A percentile compares a stretch with the other conserved stretches of the same genome.
These are phyloP conservation scores for Takashimella koratensis DNA, from an alignment of 1,284 basidiomycete genomes.

Conservation along the genomic window DNA sequence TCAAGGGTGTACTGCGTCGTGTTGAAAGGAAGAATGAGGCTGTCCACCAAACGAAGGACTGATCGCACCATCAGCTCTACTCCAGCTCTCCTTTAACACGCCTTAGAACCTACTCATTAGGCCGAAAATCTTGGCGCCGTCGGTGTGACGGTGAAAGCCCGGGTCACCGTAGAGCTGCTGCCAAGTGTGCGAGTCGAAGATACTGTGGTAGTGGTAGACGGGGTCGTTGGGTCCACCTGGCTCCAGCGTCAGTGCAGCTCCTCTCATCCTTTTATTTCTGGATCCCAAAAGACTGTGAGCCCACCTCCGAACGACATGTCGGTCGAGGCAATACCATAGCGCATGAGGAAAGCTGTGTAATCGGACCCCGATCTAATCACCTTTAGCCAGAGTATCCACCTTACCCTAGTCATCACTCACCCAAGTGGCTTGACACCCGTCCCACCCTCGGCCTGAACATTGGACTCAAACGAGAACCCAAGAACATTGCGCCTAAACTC, in stretches of 20 bases:
- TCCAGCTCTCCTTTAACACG: neutral
- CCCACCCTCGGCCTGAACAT: conserved; percentile 5
- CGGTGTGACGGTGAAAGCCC: conserved; percentile 67
- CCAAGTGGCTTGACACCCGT: conserved; percentile 13
- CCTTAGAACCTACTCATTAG: conserved; percentile 45
- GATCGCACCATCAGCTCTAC: neutral
- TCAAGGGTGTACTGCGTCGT: conserved; percentile 70
- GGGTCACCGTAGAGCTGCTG: conserved; percentile 67
- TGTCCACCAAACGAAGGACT: conserved; percentile 61
- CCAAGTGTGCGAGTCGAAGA: conserved; percentile 74
- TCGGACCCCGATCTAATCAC: conserved; percentile 56
- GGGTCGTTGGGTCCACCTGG: conserved; percentile 54
- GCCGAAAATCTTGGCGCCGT: conserved; percentile 64
- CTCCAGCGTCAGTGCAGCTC: neutral
- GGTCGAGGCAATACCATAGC: conserved; percentile 50
- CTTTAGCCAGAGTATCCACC: too few species aligned
- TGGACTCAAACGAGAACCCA: conserved; percentile 20
- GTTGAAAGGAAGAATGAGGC: conserved; percentile 64
- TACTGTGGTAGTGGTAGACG: conserved; percentile 66
- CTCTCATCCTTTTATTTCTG: too few species aligned
- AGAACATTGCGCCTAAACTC: conserved; percentile 1
- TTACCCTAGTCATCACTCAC: conserved; percentile 1
- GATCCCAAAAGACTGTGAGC: conserved; percentile 12
- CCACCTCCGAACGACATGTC: conserved; percentile 51
- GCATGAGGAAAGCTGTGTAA: conserved; percentile 68